These are phyloP conservation scores for Apophysomyces sp. DNA, from an alignment of 371 early-diverging fungal species.

Conservation along the genomic window DNA sequence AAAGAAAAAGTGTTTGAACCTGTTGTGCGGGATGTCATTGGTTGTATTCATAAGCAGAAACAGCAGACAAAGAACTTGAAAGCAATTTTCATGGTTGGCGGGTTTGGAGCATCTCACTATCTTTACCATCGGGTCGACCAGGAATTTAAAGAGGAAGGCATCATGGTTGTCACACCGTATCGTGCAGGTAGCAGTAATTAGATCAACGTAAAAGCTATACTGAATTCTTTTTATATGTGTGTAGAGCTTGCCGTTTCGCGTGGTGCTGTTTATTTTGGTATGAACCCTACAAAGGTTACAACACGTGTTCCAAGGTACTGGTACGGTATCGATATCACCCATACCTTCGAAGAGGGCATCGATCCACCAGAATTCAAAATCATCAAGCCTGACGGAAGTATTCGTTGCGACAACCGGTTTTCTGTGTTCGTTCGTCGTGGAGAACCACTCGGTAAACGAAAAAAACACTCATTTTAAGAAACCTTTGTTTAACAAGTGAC, in stretches of 20 bases:
- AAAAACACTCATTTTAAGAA: background rate
- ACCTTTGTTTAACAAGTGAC: background rate
- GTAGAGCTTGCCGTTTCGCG: constrained; percentile 47
- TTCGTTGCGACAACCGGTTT: constrained; percentile 47
- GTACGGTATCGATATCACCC: constrained; percentile 52
- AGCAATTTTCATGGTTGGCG: constrained; percentile 50
- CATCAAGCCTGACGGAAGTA: constrained; percentile 34
- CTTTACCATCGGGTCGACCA: constrained; percentile 36
- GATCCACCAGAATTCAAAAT: constrained; percentile 49
- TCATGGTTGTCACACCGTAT: constrained; percentile 35
- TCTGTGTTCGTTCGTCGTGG: constrained; percentile 45
- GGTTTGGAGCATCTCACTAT: constrained; percentile 50
- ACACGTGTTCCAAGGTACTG: constrained; percentile 44
- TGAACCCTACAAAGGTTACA: constrained; percentile 40
- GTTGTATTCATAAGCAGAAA: constrained; percentile 29
- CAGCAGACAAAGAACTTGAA: constrained; percentile 32
- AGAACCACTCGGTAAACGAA: constrained; percentile 35
- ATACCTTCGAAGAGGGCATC: constrained; percentile 32
- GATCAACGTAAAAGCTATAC: background rate
- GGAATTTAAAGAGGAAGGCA: constrained; percentile 25
- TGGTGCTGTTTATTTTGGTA: constrained; percentile 47
- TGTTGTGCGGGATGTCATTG: constrained; percentile 33
- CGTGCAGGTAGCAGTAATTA: constrained; percentile 31
- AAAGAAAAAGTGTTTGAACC: constrained; percentile 44
- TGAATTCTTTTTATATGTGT: background rate